Evolutionary conservation across 208 protist genomes (phyloP).

Genomic region (Phytomonas francai): DNA sequence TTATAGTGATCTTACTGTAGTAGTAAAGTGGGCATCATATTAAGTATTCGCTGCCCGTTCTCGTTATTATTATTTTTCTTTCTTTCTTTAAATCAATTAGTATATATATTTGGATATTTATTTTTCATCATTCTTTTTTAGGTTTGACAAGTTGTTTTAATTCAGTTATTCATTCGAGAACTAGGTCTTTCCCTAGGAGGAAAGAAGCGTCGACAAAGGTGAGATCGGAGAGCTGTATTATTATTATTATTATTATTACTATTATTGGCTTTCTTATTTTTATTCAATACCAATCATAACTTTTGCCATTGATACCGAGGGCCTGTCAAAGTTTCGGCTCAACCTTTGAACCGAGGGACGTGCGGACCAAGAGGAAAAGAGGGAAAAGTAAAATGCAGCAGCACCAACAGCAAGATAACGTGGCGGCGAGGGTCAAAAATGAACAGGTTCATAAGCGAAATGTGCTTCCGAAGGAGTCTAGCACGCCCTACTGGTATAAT

Average conservation of each 20-base stretch:
- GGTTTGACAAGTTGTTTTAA: neutral
- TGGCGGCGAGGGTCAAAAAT: neutral
- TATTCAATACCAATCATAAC: neutral
- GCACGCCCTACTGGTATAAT: conserved; percentile 3
- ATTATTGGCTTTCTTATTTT: conserved; percentile 8
- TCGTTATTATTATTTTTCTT: neutral
- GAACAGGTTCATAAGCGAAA: neutral
- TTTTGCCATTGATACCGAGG: neutral
- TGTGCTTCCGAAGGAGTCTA: neutral
- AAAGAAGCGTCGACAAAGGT: neutral
- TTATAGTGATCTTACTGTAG: neutral
- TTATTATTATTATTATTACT: conserved; percentile 15
- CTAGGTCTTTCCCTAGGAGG: neutral
- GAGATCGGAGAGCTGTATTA: neutral
- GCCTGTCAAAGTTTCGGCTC: neutral
- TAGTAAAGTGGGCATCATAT: neutral
- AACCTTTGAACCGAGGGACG: neutral
- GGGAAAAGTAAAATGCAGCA: neutral
- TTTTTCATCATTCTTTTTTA: conserved; percentile 1
- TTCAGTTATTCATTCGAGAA: neutral
- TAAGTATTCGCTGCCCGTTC: neutral
- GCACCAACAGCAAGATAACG: neutral
- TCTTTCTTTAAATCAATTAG: too few species aligned
- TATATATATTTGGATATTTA: conserved; percentile 1
- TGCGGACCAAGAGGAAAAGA: neutral